phyloP scores from a whole-genome alignment of 371 early-diverging fungal genomes.

The Lichtheimia ramosa region DNA sequence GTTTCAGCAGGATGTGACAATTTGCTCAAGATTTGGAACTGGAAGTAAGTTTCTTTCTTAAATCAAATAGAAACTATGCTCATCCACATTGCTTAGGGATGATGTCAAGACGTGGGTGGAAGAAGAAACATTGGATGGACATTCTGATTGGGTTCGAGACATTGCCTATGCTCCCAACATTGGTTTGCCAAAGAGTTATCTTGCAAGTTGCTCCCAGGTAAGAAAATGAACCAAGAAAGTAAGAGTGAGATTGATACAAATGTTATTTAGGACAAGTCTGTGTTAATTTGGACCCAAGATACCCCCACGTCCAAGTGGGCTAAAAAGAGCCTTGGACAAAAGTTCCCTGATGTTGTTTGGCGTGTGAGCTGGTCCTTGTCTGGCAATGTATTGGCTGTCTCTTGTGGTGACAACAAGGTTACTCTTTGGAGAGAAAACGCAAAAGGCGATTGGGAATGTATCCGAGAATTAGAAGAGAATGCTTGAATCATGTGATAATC shows the following conservation, averaged over 20 bases:
- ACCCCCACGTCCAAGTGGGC: constrained; percentile 69
- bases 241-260: neutral
- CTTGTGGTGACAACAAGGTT: constrained; percentile 95
- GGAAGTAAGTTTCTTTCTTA: constrained; percentile 31
- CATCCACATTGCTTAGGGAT: no score
- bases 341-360: constrained; percentile 97
- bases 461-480: constrained; percentile 75
- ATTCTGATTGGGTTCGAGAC: constrained; percentile 98
- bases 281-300: constrained; percentile 95
- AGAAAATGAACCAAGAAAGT: constrained; percentile 1
- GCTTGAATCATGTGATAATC: constrained; percentile 23
- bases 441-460: constrained; percentile 89
- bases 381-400: constrained; percentile 95
- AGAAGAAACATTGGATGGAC: constrained; percentile 85
- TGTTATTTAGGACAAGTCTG: constrained; percentile 78
- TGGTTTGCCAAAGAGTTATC: constrained; percentile 84
- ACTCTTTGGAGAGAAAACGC: constrained; percentile 94
- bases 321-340: constrained; percentile 71
- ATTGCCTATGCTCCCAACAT: constrained; percentile 96
- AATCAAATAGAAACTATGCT: no score
- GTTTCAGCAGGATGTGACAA: constrained; percentile 97
- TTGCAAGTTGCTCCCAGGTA: constrained; percentile 93
- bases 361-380: constrained; percentile 94
- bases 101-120: constrained; percentile 75
- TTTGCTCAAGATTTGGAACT: constrained; percentile 92